Percentiles rank a stretch among this genome's conserved stretches.
Conservation (phyloP, 1,284 basidiomycete species). For the Sporisorium scitamineum region DNA sequence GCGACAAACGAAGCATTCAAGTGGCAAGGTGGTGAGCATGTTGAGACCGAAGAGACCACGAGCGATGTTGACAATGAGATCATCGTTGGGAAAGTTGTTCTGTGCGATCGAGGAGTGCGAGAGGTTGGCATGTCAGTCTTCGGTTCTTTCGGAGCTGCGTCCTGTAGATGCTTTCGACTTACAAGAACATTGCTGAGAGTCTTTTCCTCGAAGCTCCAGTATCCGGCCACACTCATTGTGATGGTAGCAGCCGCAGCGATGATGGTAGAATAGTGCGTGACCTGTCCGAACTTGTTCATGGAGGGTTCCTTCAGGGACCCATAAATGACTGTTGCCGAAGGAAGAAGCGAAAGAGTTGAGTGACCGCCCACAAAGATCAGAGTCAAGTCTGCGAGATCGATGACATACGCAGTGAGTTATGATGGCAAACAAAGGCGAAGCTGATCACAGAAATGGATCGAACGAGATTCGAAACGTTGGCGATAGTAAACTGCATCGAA, state of each 20-base stretch:
- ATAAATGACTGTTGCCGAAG: constrained; percentile 76
- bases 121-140: neutral
- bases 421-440: constrained; percentile 69
- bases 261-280: constrained; percentile 78
- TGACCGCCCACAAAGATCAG: neutral
- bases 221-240: constrained; percentile 86
- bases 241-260: constrained; percentile 65
- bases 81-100: constrained; percentile 68
- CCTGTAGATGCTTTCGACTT: neutral
- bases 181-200: constrained; percentile 74
- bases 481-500: constrained; percentile 80
- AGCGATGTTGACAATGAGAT: constrained; percentile 76
- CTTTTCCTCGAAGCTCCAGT: constrained; percentile 91
- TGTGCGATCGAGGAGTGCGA: neutral
- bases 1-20: constrained; percentile 93
- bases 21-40: constrained; percentile 95
- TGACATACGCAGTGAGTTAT: constrained; percentile 61
- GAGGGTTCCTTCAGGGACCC: constrained; percentile 92
- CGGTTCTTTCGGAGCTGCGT: neutral
- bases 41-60: constrained; percentile 95
- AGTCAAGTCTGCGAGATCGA: neutral
- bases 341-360: neutral
- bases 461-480: constrained; percentile 75
- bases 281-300: constrained; percentile 89
- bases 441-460: constrained; percentile 67